A percentile compares a stretch with the other conserved stretches of the same genome.
Evolutionary conservation across 768 basidiomycete species (phyloP).

Genomic region (Tricholoma hemisulphureum): DNA sequence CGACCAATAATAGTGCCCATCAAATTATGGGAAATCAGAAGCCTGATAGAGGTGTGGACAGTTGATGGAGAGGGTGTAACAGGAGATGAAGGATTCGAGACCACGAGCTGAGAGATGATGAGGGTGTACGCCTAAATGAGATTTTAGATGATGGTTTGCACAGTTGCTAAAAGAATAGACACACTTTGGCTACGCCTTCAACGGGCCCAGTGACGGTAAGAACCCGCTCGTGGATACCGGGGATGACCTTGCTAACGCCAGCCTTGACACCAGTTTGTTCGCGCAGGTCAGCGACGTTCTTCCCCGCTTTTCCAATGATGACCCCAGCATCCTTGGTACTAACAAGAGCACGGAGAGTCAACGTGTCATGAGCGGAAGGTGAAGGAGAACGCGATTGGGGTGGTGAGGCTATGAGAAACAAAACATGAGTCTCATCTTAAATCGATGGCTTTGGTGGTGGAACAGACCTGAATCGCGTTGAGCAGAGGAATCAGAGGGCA

Average conservation of each 20-base stretch:
- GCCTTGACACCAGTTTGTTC: slow-evolving; percentile 97
- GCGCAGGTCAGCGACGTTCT: slow-evolving; percentile 96
- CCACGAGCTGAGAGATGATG: slow-evolving; percentile 88
- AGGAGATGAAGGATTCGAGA: slow-evolving; percentile 74
- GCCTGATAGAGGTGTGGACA: slow-evolving; percentile 86
- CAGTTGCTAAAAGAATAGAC: slow-evolving; percentile 16
- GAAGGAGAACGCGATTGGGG: slow-evolving; percentile 74
- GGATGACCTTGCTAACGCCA: slow-evolving; percentile 97
- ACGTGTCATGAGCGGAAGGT: slow-evolving; percentile 66
- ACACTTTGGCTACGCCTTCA: slow-evolving; percentile 88
- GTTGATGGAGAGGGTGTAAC: slow-evolving; percentile 67
- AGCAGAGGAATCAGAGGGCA: slow-evolving; percentile 65
- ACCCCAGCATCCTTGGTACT: slow-evolving; percentile 97
- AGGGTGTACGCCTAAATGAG: slow-evolving; percentile 81
- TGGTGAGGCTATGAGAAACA: slow-evolving; percentile 47
- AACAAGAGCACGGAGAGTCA: slow-evolving; percentile 93
- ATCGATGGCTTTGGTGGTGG: neutral
- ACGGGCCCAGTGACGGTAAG: slow-evolving; percentile 91
- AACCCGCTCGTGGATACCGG: slow-evolving; percentile 96
- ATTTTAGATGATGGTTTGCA: slow-evolving; percentile 9
- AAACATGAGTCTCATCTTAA: neutral
- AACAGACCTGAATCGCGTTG: slow-evolving; percentile 56
- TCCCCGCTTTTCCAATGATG: slow-evolving; percentile 95
- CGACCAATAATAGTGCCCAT: slow-evolving; percentile 99
- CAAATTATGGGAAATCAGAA: slow-evolving; percentile 97